Evolutionary conservation across 192 early-diverging fungal genomes (phyloP).

Genomic region (Gigaspora rosea): DNA sequence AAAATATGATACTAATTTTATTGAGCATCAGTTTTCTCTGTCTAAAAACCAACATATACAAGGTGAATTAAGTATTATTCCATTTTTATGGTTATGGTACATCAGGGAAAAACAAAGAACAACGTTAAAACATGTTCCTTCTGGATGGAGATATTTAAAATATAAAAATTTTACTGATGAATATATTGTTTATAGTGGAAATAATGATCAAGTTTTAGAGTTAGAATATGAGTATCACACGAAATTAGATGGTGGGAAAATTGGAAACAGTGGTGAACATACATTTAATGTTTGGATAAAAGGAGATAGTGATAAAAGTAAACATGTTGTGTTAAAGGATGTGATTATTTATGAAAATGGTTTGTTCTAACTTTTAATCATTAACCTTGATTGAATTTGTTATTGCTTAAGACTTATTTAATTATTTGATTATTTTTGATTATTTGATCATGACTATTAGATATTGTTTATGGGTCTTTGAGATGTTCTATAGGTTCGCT

Average conservation of each 20-base stretch:
- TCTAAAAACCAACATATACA: constrained; percentile 39
- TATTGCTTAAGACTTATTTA: too few relatives aligned
- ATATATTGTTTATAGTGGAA: constrained; percentile 39
- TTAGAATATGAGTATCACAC: constrained; percentile 48
- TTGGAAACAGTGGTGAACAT: constrained; percentile 15
- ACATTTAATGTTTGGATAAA: too few relatives aligned
- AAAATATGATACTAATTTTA: neutral
- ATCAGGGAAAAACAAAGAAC: constrained; percentile 46
- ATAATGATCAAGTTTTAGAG: constrained; percentile 31
- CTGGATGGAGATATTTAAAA: constrained; percentile 55
- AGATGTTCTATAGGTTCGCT: too few relatives aligned
- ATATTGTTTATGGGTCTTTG: neutral
- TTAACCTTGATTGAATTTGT: too few relatives aligned
- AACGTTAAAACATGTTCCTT: constrained; percentile 45
- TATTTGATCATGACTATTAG: too few relatives aligned
- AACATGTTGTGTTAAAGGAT: too few relatives aligned
- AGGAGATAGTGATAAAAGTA: too few relatives aligned
- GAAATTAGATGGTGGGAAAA: constrained; percentile 33
- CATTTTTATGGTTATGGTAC: constrained; percentile 55
- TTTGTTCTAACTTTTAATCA: too few relatives aligned
- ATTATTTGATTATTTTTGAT: too few relatives aligned
- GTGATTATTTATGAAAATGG: too few relatives aligned
- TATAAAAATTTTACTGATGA: constrained; percentile 45
- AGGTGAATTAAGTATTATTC: constrained; percentile 44
- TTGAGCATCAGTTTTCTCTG: neutral